Evolutionary conservation across 495 filamentous ascomycete species (phyloP), one percentile per base, ranked within the genome.

Genomic region (Penicillium antarcticum): DNA sequence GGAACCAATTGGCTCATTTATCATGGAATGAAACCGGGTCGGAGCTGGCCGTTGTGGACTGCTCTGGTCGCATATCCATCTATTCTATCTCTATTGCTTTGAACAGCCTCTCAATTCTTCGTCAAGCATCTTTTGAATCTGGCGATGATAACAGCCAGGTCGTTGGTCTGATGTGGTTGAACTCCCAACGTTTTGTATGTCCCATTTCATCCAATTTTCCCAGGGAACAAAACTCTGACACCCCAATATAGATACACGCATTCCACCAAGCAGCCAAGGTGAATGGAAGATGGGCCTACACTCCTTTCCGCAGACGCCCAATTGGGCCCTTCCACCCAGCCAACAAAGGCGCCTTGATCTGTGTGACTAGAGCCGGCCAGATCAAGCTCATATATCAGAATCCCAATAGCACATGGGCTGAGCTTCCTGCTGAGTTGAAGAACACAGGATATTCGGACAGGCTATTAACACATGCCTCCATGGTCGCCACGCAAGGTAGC

Each of bases 81-180:
- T 78, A 87, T 56, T 79, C 69, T 29, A 78, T 87, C 44, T 68
- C 68, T 1, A 76, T 84, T 51, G 77, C 81, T 14, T 62, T 95
- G 43, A 92, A 92, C 59, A 82, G 82, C 26, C 78, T 88, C 16
- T 76, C 70, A 5, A 57, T 78, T 1, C 65, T 70, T 21, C 80
- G 84, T 26, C 74, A 68, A 29, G 80, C 81, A 56, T 66, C 78
- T 16, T 57, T 71, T 32, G 87, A 90, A 56, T 67, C 79, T 10
- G 74, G 85, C 39, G 87, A 91, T 58, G 87, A 95, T 53, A 72
- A 86, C 16, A 79, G 81, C 47, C 81, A 83, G 36, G 74, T 95
- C n/a, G 87, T 95, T 17, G 91, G 91, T 5, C 79, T 88, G 66
- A 85, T 86, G 69, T 96, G 91, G 91, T 70, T 95, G 38, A 85